phyloP scores from a whole-genome alignment of 2,329 filamentous ascomycete genomes.

The Talaromyces marneffei region DNA sequence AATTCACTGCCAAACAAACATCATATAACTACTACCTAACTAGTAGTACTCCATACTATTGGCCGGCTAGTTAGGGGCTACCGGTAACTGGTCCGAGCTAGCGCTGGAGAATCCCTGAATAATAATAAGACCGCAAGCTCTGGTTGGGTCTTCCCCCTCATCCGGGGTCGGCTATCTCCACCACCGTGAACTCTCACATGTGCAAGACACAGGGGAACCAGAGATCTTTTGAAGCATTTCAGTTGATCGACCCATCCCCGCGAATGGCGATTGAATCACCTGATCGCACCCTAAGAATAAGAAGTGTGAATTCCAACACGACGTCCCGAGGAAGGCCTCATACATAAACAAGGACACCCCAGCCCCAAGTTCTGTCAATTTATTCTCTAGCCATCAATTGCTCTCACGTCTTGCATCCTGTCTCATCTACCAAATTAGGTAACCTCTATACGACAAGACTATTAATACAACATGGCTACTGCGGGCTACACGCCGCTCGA shows the following conservation, averaged over 20 bases:
- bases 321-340: neutral
- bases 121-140: neutral
- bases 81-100: neutral
- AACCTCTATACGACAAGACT: neutral
- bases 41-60: too few species aligned
- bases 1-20: too few species aligned
- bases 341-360: neutral
- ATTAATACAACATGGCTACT: neutral
- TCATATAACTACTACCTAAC: too few species aligned
- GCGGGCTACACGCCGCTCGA: slow-evolving; percentile 26
- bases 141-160: neutral
- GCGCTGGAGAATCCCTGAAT: neutral
- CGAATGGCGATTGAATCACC: neutral
- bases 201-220: neutral
- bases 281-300: neutral
- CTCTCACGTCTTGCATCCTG: neutral
- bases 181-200: neutral
- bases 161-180: neutral
- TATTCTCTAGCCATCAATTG: neutral
- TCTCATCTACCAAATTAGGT: neutral
- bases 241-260: too few species aligned
- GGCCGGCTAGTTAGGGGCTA: neutral
- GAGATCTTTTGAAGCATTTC: neutral
- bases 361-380: neutral
- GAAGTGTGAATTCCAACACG: neutral